Evolutionary conservation across 2,329 filamentous ascomycete species (phyloP), one percentile per base, ranked within the genome.

Genomic region (Penicillium sumatraense): DNA sequence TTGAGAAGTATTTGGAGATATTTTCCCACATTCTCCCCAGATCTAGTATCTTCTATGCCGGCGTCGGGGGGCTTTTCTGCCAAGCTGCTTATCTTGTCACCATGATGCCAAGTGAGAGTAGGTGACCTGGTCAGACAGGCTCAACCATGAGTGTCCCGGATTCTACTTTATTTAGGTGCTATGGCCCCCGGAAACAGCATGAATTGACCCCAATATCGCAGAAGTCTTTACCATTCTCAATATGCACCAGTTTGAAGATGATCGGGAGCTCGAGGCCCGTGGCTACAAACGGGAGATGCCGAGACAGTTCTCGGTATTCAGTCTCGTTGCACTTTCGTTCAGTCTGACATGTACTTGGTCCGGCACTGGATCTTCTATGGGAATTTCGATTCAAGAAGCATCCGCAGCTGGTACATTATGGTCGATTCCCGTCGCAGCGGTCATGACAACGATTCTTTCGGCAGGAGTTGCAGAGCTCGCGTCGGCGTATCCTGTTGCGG

Each of bases 331-430:
- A 1, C 42, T 55, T n/a, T 47, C 41, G 8, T 55, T 51, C 13
- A 42, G 31, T 47, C 24, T 51, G 33, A 55, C 48, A 26, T 55
- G 53, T 8, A 55, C 53, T n/a, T 55, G 53, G 53, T 55, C 53
- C n/a, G 53, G 53, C 2, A 51, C 41, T 20, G 53, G 53, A 8
- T 55, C 53, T 3, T 55, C 53, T 1, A 29, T 55, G 20, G 53
- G 53, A 3, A 50, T 55, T 7, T 44, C 46, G 9, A 27, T 54
- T 23, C 13, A 45, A 27, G 52, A 54, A 18, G 46, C 46, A 36
- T 49, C 52, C 10, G 46, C 52, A 9, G 52, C 52, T 2, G 52
- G 52, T 2, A 49, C 52, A 13, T 6, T 54, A 24, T 54, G 52
- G 52, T 46, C 47, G 10, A 38, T 54, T 31, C 52, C 47, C 0